Evolutionary conservation across 2,329 filamentous ascomycete genomes (phyloP).

Genomic region (Coniochaeta sp.): DNA sequence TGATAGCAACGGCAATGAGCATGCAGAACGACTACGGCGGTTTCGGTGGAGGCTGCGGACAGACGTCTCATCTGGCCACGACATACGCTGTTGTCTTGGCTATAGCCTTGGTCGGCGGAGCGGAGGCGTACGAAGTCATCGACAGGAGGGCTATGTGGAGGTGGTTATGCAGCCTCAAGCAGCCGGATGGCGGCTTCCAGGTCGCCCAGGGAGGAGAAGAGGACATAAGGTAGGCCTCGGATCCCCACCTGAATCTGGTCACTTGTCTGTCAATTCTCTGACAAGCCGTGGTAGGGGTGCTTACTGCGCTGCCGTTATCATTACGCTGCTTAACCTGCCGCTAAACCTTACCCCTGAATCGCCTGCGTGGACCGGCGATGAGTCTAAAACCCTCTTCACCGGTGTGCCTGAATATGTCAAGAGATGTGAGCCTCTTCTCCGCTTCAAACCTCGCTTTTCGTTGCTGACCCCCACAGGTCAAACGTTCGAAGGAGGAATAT

Average conservation of each 20-base stretch:
- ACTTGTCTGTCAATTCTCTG: not conserved
- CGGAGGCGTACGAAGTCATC: slow-evolving; percentile 65
- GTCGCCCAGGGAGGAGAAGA: slow-evolving; percentile 83
- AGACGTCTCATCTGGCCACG: slow-evolving; percentile 79
- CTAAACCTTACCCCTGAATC: slow-evolving; percentile 68
- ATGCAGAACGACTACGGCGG: slow-evolving; percentile 81
- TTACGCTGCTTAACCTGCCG: slow-evolving; percentile 77
- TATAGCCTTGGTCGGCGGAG: slow-evolving; percentile 69
- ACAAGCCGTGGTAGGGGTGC: slow-evolving; percentile 47
- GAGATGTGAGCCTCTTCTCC: slow-evolving; percentile 48
- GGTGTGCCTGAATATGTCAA: slow-evolving; percentile 73
- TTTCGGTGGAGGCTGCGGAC: slow-evolving; percentile 90
- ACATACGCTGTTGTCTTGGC: slow-evolving; percentile 80
- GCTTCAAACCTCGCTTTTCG: not conserved
- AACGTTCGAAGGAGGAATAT: slow-evolving; percentile 92
- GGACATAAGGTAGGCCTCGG: slow-evolving; percentile 65
- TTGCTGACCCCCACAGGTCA: slow-evolving; percentile 50
- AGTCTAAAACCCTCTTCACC: slow-evolving; percentile 57
- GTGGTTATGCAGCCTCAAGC: slow-evolving; percentile 82
- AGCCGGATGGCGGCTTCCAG: slow-evolving; percentile 80
- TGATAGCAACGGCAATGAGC: slow-evolving; percentile 67
- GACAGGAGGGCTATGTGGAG: slow-evolving; percentile 83
- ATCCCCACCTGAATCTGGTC: not conserved
- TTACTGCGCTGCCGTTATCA: slow-evolving; percentile 81
- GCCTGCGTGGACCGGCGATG: slow-evolving; percentile 55